Evolutionary conservation across 2,329 filamentous ascomycete species (phyloP).

Genomic region (Hyphodiscus sp.): DNA sequence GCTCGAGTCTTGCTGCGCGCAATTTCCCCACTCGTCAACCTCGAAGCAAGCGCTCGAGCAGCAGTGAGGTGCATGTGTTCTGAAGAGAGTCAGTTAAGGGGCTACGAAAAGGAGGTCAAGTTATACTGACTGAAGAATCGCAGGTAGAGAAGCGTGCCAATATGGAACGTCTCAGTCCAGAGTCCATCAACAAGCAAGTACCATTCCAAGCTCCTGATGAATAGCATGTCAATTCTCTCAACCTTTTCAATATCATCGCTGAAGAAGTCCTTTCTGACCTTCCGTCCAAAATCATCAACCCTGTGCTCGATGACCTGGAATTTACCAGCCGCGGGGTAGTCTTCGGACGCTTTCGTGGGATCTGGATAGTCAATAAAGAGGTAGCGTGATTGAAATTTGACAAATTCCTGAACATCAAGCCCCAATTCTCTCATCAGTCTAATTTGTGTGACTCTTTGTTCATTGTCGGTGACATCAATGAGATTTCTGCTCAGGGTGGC

Average conservation of each 20-base stretch:
- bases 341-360: conserved; percentile 24
- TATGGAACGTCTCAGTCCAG: conserved; percentile 63
- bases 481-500: conserved; percentile 70
- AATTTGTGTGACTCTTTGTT: conserved; percentile 62
- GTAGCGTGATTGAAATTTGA: conserved; percentile 58
- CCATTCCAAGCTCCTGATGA: conserved; percentile 83
- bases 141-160: conserved; percentile 69
- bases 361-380: conserved; percentile 45
- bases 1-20: conserved; percentile 30
- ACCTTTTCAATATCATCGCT: conserved; percentile 57
- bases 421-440: conserved; percentile 68
- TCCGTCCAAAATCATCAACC: conserved; percentile 46
- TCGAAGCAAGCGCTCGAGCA: conserved; percentile 45
- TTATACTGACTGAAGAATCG: conserved; percentile 71
- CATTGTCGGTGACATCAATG: conserved; percentile 60
- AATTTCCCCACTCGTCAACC: conserved; percentile 42
- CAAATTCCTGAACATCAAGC: conserved; percentile 66
- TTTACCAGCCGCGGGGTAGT: conserved; percentile 36
- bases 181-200: conserved; percentile 67
- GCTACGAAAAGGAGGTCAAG: not conserved
- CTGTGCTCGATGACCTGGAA: conserved; percentile 44
- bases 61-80: conserved; percentile 43
- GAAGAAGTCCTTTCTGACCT: conserved; percentile 66
- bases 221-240: conserved; percentile 56
- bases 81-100: conserved; percentile 15